These are phyloP conservation scores for Aspergillus costaricaensis DNA, from an alignment of 2,329 filamentous ascomycete genomes.

Conservation along the genomic window DNA sequence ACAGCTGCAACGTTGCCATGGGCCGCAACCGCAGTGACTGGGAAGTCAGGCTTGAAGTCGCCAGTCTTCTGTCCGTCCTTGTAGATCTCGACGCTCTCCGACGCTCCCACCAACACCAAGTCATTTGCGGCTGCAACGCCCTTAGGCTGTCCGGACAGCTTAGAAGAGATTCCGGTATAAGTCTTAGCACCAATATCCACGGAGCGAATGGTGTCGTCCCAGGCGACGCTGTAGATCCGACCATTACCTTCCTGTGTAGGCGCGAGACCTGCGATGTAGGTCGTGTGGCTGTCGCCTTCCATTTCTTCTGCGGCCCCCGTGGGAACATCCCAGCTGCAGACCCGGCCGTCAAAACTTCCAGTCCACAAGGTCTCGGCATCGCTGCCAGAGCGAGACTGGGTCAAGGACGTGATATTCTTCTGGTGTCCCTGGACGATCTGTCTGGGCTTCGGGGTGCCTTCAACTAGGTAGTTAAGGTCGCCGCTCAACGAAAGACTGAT, in stretches of 20 bases:
- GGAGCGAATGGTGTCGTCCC: conserved; percentile 87
- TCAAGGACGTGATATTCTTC: conserved; percentile 82
- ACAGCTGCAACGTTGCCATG: conserved; percentile 70
- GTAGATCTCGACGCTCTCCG: conserved; percentile 60
- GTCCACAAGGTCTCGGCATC: conserved; percentile 70
- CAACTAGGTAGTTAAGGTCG: conserved; percentile 83
- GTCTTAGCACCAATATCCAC: conserved; percentile 73
- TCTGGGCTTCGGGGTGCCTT: conserved; percentile 68
- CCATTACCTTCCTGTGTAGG: conserved; percentile 53
- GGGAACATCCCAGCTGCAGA: conserved; percentile 79
- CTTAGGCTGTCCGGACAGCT: conserved; percentile 79
- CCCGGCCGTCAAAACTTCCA: conserved; percentile 86
- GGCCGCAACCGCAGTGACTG: conserved; percentile 72
- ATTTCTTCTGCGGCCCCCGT: conserved; percentile 69
- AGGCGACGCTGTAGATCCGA: conserved; percentile 81
- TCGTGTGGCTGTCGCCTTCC: conserved; percentile 80
- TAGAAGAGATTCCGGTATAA: conserved; percentile 69
- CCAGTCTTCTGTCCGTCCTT: conserved; percentile 62
- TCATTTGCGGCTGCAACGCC: conserved; percentile 61
- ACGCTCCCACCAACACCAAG: conserved; percentile 60
- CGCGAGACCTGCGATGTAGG: conserved; percentile 78
- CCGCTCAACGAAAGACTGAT: conserved; percentile 88
- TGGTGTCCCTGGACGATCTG: conserved; percentile 83
- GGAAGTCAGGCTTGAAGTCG: conserved; percentile 62
- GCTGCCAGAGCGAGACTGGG: conserved; percentile 53